Percentiles rank a stretch among this genome's conserved stretches.
These are phyloP conservation scores for Chimonanthus praecox DNA, from an alignment of 164 flowering plant species.

Conservation along the genomic window DNA sequence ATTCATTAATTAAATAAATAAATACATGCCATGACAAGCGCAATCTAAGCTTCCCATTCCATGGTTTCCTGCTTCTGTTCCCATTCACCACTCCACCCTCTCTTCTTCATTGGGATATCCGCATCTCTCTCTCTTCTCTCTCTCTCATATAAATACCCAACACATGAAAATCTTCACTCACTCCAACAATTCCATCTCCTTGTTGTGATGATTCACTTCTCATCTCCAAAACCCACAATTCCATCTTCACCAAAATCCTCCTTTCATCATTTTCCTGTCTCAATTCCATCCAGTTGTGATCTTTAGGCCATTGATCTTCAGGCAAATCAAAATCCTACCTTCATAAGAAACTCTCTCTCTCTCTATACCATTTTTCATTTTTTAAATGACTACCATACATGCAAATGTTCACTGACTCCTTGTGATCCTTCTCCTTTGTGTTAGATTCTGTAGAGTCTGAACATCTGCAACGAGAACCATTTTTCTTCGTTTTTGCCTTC, in stretches of 20 bases:
- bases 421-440: too few species aligned
- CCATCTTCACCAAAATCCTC: background rate
- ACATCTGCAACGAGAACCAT: too few species aligned
- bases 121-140: slow-evolving; percentile 2
- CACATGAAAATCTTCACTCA: slow-evolving; percentile 21
- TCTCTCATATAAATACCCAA: slow-evolving; percentile 26
- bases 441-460: too few species aligned
- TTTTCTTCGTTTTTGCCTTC: too few species aligned
- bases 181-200: background rate
- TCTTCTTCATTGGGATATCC: background rate
- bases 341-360: slow-evolving; percentile 2
- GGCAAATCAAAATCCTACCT: background rate
- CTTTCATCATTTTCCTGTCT: background rate
- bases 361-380: slow-evolving; percentile 1
- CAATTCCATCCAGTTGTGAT: background rate
- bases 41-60: slow-evolving; percentile 28
- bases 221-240: background rate
- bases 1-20: background rate
- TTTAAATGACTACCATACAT: too few species aligned
- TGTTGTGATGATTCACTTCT: background rate
- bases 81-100: slow-evolving; percentile 17
- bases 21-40: slow-evolving; percentile 15
- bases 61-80: slow-evolving; percentile 38
- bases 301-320: background rate
- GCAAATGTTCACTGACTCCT: too few species aligned